phyloP scores from a whole-genome alignment of 805 yeast genomes.

The Zygosaccharomyces rouxii region DNA sequence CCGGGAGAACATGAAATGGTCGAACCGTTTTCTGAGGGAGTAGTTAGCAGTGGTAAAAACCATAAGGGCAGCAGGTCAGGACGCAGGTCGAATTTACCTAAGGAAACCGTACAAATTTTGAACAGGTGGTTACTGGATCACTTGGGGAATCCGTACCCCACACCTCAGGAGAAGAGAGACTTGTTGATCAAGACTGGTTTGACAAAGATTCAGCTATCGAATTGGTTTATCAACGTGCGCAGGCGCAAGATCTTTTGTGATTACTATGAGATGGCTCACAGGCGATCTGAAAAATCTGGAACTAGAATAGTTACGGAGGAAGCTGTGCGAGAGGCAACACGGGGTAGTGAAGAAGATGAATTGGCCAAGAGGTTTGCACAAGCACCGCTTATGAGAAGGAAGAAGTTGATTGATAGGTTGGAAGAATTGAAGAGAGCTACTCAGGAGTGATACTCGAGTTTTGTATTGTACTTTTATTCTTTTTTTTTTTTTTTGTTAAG shows the following conservation, averaged over 20 bases:
- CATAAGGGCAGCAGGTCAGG: slow-evolving; percentile 8
- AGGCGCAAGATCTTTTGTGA: slow-evolving; percentile 56
- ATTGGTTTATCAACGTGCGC: slow-evolving; percentile 87
- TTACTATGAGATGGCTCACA: slow-evolving; percentile 24
- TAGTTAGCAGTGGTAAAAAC: not conserved
- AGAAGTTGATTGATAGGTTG: slow-evolving; percentile 34
- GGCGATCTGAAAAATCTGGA: slow-evolving; percentile 8
- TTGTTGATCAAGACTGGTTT: slow-evolving; percentile 69
- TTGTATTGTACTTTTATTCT: not conserved
- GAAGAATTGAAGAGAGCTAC: slow-evolving; percentile 30
- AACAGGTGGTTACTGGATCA: slow-evolving; percentile 72
- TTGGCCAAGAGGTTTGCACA: slow-evolving; percentile 26
- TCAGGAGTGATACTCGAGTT: slow-evolving; percentile 2
- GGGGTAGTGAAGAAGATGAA: slow-evolving; percentile 19
- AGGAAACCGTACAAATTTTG: slow-evolving; percentile 67
- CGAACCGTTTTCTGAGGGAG: too few relatives aligned
- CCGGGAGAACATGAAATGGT: too few relatives aligned
- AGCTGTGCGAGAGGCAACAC: slow-evolving; percentile 16
- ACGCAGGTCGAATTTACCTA: slow-evolving; percentile 71
- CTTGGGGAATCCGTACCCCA: slow-evolving; percentile 78
- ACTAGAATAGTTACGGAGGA: slow-evolving; percentile 12
- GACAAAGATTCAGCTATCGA: slow-evolving; percentile 73
- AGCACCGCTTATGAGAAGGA: slow-evolving; percentile 30
- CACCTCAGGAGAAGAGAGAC: slow-evolving; percentile 68
- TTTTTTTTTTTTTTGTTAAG: not conserved